Base-by-base conservation (phyloP, 2,329 filamentous ascomycete genomes). In the Penicillium vulpinum region DNA sequence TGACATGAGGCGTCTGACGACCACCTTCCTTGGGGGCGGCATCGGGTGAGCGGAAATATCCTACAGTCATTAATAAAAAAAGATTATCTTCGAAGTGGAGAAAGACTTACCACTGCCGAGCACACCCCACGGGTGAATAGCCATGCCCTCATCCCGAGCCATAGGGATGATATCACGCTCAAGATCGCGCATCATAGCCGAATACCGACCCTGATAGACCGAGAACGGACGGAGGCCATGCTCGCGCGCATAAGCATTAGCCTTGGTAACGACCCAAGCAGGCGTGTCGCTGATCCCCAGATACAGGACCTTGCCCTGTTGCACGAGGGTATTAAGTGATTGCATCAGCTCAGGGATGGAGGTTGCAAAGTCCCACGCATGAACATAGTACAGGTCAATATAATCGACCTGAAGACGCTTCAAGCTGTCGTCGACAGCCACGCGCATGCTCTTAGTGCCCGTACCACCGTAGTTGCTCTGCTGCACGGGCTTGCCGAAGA, bases 131-230 rank as follows among this genome's bases (percentile, higher is more conserved):
- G 84, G 83, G 0, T 78, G 79, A 2, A 88, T 65, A 0, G 75
- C 4, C 82, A 88, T 88, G 33, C 86, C 85, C 65, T 88, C 84
- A 29, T 80, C 77, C 36, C 78, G 78, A 38, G 75, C 78, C 87
- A 89, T 89, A 40, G 85, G 85, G 35, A 90, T 79, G 63, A 88
- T 86, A n/a, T 88, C 86, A 24, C 85, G 80, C 75, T 88, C 86
- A 49, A 89, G 83, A 70, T 91, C 88, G 24, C 88, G 83, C 46
- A 84, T 78, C 1, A 76, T 79, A 18, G 81, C 79, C 22, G 76
- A 83, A 85, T 86, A 90, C 11, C 75, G 76, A 10, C 88, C 88
- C 72, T 89, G 86, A 67, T 89, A 90, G 18, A 90, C 82, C 22
- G 78, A 81, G 73, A 92, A 92, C 36, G 82, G 86, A 0, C 84